phyloP scores from a whole-genome alignment of 176 grass and related monocot genomes.

The Dendrocalamus sinicus region DNA sequence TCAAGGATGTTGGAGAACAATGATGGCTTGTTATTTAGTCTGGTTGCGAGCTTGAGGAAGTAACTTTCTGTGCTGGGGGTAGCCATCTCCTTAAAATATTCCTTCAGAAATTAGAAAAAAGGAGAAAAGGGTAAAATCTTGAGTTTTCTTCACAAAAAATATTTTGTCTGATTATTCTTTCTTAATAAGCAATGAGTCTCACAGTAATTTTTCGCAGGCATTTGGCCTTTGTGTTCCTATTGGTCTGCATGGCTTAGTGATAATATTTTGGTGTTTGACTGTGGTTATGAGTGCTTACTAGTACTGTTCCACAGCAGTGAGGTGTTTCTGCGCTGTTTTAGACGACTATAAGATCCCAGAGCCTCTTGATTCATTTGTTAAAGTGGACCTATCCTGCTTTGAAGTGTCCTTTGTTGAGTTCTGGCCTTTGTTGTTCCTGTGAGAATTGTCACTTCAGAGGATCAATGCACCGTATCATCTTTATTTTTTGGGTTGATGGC shows the following conservation, averaged over 20 bases:
- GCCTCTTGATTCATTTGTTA: neutral
- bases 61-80: constrained; percentile 8
- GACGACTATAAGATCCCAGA: constrained; percentile 7
- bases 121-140: constrained; percentile 43
- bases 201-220: constrained; percentile 53
- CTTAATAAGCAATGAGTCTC: constrained; percentile 34
- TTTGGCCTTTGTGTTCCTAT: constrained; percentile 46
- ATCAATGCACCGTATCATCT: neutral
- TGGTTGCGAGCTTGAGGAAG: constrained; percentile 19
- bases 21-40: neutral
- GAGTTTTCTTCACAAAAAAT: constrained; percentile 26
- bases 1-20: constrained; percentile 24
- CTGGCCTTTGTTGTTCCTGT: neutral
- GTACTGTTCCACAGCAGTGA: neutral
- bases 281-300: constrained; percentile 22
- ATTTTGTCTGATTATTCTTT: constrained; percentile 26
- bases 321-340: neutral
- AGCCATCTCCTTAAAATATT: neutral
- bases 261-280: constrained; percentile 42
- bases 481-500: constrained; percentile 16
- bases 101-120: constrained; percentile 12
- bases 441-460: neutral
- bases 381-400: constrained; percentile 4
- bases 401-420: neutral
- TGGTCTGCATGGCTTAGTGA: constrained; percentile 42